Conservation (phyloP, 371 early-diverging fungal genomes). For the Nematocida minor region DNA sequence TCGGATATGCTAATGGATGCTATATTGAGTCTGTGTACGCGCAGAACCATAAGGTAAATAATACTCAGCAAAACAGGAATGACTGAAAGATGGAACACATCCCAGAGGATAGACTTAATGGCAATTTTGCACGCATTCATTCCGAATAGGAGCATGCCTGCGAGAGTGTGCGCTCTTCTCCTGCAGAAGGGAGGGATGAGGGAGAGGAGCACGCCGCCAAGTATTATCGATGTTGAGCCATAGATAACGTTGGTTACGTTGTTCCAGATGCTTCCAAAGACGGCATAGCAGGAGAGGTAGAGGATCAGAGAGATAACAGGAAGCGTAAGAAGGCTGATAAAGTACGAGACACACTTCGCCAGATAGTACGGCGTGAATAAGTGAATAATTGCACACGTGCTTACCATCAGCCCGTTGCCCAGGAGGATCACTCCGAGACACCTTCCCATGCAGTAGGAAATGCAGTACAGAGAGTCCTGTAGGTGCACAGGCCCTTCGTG, state of each 20-base stretch:
- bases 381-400: background rate
- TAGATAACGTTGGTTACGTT: background rate
- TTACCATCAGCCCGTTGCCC: background rate
- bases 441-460: background rate
- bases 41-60: background rate
- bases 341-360: conserved; percentile 22
- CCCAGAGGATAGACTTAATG: background rate
- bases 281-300: background rate
- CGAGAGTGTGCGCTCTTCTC: conserved; percentile 33
- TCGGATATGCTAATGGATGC: background rate
- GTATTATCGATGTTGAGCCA: background rate
- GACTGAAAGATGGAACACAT: background rate
- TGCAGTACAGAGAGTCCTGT: conserved; percentile 32
- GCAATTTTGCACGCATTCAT: conserved; percentile 16
- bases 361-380: conserved; percentile 13
- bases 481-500: conserved; percentile 3
- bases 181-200: conserved; percentile 44
- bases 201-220: conserved; percentile 27
- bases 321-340: conserved; percentile 29
- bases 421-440: background rate
- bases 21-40: background rate
- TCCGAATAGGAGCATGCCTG: conserved; percentile 9
- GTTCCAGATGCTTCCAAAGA: background rate
- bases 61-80: background rate
- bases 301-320: background rate